Percentiles rank a stretch among this genome's conserved stretches.
These are phyloP conservation scores for Colletotrichum gigasporum DNA, from an alignment of 2,329 filamentous ascomycete genomes.

Conservation along the genomic window DNA sequence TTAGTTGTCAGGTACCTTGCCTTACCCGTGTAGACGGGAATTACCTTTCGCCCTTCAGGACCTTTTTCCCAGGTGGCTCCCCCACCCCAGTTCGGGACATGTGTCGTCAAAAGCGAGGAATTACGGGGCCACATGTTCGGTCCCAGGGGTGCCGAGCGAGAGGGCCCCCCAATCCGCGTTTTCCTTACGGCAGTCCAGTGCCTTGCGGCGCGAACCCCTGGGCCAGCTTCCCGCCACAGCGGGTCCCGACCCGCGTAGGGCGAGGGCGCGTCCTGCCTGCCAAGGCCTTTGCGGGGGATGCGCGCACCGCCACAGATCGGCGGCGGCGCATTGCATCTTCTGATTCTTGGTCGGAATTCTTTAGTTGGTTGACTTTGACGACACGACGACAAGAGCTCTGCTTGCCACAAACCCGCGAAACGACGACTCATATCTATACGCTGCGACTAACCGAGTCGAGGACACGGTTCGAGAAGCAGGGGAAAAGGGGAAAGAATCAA, in stretches of 20 bases:
- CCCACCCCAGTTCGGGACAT: constrained; percentile 31
- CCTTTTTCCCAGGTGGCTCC: background rate
- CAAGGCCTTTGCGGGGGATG: constrained; percentile 17
- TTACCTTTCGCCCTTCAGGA: constrained; percentile 20
- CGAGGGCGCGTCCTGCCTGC: background rate
- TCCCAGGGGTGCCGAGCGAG: constrained; percentile 15
- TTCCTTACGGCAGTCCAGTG: background rate
- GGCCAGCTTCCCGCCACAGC: constrained; percentile 24
- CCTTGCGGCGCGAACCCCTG: no score
- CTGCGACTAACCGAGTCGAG: background rate
- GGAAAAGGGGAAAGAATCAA: background rate
- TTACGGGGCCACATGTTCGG: constrained; percentile 22
- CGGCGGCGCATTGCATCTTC: constrained; percentile 3
- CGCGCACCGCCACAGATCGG: constrained; percentile 30
- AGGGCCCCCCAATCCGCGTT: background rate
- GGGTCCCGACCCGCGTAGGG: constrained; percentile 9
- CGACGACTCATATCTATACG: no score
- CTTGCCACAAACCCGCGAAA: background rate
- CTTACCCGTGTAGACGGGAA: background rate
- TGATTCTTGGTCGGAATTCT: background rate
- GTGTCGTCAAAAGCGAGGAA: constrained; percentile 35
- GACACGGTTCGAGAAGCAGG: background rate
- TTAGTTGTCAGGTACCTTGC: background rate
- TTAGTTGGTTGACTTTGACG: background rate
- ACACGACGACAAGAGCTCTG: background rate